These are phyloP conservation scores for Phytophthora cryptogea DNA, from an alignment of 352 stramenopile genomes.

Conservation along the genomic window DNA sequence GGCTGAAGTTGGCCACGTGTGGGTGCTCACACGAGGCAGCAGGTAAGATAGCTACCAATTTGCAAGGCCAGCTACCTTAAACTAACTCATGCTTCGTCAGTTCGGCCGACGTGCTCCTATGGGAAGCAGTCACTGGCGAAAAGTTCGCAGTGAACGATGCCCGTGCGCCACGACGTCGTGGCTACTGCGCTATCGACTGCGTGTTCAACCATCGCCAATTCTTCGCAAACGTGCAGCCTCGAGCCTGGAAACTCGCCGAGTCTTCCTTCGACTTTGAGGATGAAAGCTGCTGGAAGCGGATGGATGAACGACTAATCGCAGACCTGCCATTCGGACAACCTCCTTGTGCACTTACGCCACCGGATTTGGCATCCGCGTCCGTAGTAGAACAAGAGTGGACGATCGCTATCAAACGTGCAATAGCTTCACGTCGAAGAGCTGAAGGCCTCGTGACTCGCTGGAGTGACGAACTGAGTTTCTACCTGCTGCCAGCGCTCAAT, in stretches of 20 bases:
- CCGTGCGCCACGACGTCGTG: constrained; percentile 22
- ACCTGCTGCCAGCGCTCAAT: constrained; percentile 81
- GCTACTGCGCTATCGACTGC: constrained; percentile 81
- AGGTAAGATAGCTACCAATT: constrained; percentile 12
- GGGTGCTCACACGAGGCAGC: constrained; percentile 68
- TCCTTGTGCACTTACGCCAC: constrained; percentile 31
- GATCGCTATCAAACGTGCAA: constrained; percentile 35
- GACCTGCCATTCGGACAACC: constrained; percentile 46
- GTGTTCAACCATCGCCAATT: constrained; percentile 80
- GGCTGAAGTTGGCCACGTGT: constrained; percentile 70
- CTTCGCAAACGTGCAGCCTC: constrained; percentile 78
- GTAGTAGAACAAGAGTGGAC: constrained; percentile 59
- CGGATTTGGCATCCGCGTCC: constrained; percentile 34
- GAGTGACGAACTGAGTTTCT: constrained; percentile 80
- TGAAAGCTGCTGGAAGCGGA: constrained; percentile 59
- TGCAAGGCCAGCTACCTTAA: neutral
- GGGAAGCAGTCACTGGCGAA: constrained; percentile 77
- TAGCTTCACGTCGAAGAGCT: constrained; percentile 47
- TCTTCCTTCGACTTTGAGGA: constrained; percentile 68
- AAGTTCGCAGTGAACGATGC: constrained; percentile 40
- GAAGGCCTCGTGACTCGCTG: constrained; percentile 67
- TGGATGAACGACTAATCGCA: constrained; percentile 54
- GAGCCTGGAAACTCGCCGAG: constrained; percentile 44
- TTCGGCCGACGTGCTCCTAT: constrained; percentile 51
- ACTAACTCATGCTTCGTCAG: constrained; percentile 3